Evolutionary conservation across 192 early-diverging fungal genomes (phyloP).

Genomic region (Entomortierella parvispora): DNA sequence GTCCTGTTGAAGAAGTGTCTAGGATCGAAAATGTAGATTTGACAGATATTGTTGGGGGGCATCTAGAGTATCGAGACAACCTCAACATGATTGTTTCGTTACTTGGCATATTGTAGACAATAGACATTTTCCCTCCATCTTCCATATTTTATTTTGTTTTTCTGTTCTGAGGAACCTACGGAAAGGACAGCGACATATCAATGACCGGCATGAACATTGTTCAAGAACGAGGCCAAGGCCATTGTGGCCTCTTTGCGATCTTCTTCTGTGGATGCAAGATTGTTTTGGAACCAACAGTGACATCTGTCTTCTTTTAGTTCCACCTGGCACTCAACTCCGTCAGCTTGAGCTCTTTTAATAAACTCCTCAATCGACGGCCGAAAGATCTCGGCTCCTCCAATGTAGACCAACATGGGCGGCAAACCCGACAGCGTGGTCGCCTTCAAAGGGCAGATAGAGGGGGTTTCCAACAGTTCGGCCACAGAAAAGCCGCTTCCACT

Average conservation of each 20-base stretch:
- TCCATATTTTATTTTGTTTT: no score
- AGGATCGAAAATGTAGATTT: conserved; percentile 63
- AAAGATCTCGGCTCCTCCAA: conserved; percentile 2
- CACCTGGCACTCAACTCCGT: not conserved
- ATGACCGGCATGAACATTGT: no score
- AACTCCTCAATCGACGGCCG: conserved; percentile 6
- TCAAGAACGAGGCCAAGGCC: not conserved
- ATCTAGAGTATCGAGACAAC: conserved; percentile 58
- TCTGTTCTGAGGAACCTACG: no score
- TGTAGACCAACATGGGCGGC: conserved; percentile 2
- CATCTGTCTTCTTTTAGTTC: not conserved
- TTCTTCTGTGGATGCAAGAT: not conserved
- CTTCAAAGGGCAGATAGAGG: not conserved
- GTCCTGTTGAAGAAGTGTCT: conserved; percentile 33
- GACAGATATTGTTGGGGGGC: conserved; percentile 58
- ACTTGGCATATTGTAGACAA: conserved; percentile 30
- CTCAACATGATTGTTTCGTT: conserved; percentile 45
- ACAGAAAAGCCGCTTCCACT: no score
- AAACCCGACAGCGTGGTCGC: not conserved
- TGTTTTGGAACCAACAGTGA: not conserved
- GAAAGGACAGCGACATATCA: no score
- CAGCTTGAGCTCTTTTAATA: not conserved
- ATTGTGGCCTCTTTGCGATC: not conserved
- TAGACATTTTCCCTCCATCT: no score
- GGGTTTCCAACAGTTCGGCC: not conserved